Evolutionary conservation across 1,284 basidiomycete species (phyloP), one percentile per base, ranked within the genome.

Genomic region (Pisolithus thermaeus): DNA sequence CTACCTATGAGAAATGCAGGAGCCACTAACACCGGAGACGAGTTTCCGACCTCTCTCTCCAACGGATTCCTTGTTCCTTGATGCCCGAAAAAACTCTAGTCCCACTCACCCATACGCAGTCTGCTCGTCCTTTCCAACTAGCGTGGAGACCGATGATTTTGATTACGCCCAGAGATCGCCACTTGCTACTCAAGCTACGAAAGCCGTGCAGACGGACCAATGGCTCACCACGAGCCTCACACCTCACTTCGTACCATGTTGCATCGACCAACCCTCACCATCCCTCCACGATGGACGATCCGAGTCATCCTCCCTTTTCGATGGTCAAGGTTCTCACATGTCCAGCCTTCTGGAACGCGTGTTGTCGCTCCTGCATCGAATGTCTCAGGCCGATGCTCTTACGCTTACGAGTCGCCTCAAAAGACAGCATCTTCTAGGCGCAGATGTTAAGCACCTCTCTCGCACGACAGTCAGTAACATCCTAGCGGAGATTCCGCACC

Each of bases 391-490:
- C 1, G 95, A 99, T 59, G 86, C 95, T 1, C 77, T 89, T 27
- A 94, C 92, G 0, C 76, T 99, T 38, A 90, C 90, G 41, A 88
- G 89, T 53, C 84, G 96, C 14, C 75, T 99, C 41, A 96, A 94
- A 69, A 86, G 93, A 44, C 96, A 98, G 59, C 83, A 95, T 61
- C 77, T 98, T 2, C 87, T 81, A 52, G 86, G 90, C 3, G 83
- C 85, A 40, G 95, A 98, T 60, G 80, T 98, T 18, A 81, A 84
- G 14, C 91, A 97, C 62, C 76, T 98, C 16, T 95, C 94, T 0
- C 84, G 87, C 38, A 83, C 81, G 20, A 97, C 93, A 0, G 78
- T 98, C 52, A 80, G 82, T 52, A 77, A 79, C 39, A 85, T 98
- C 47, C 66, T 93, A 16, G 70, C 76, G 35, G 95, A 99, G 51